Evolutionary conservation across 495 filamentous ascomycete genomes (phyloP).

Genomic region (Saxophila tyrrhenica): DNA sequence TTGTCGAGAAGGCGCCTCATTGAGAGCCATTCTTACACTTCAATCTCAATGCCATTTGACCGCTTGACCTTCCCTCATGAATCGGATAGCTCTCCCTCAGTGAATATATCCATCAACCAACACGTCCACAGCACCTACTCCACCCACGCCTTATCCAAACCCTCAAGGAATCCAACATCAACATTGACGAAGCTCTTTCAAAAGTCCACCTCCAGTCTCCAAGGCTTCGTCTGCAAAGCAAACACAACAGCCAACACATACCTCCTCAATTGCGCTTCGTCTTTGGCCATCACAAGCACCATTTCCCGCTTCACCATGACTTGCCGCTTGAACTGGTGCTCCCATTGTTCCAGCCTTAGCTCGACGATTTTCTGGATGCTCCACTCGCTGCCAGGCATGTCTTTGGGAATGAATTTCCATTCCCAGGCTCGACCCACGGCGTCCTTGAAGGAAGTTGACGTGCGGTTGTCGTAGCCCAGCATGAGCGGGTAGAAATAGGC

Average conservation of each 20-base stretch:
- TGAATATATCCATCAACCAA: no score
- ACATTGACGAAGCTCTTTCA: constrained; percentile 45
- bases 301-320: constrained; percentile 33
- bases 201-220: constrained; percentile 41
- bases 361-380: constrained; percentile 31
- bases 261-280: constrained; percentile 33
- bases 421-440: constrained; percentile 32
- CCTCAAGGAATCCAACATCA: constrained; percentile 35
- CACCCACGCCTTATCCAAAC: constrained; percentile 33
- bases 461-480: constrained; percentile 29
- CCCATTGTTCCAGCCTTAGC: constrained; percentile 26
- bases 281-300: constrained; percentile 37
- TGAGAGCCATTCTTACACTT: no score
- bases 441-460: constrained; percentile 31
- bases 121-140: constrained; percentile 26
- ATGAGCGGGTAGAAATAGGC: constrained; percentile 41
- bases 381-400: constrained; percentile 37
- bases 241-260: constrained; percentile 33
- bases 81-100: no score
- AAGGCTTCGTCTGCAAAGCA: constrained; percentile 40
- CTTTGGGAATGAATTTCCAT: constrained; percentile 42
- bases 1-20: no score
- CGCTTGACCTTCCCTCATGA: no score
- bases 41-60: no score
- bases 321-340: constrained; percentile 16